phyloP scores from a whole-genome alignment of 495 filamentous ascomycete genomes.

The Glonium stellatum region DNA sequence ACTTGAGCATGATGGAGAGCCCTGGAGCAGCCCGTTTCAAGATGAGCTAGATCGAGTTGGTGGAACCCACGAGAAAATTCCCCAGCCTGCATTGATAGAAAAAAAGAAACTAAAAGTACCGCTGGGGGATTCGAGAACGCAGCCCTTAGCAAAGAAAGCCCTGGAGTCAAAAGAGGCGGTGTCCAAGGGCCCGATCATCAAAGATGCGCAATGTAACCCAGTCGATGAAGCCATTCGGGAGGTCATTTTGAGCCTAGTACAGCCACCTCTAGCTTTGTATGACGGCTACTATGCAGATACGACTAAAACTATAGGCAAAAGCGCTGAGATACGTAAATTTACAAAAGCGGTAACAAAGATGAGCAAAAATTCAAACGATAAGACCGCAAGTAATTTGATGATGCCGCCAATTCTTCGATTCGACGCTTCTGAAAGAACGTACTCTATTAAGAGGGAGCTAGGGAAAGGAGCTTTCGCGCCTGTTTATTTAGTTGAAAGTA shows the following conservation, averaged over 20 bases:
- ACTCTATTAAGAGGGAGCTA: constrained; percentile 78
- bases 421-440: constrained; percentile 51
- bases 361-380: constrained; percentile 54
- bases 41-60: constrained; percentile 46
- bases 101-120: constrained; percentile 19
- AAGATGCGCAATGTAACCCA: constrained; percentile 80
- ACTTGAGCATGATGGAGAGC: constrained; percentile 48
- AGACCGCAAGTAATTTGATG: constrained; percentile 47
- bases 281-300: constrained; percentile 69
- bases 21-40: constrained; percentile 62
- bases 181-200: constrained; percentile 61
- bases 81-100: constrained; percentile 42
- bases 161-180: constrained; percentile 20
- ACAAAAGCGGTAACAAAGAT: constrained; percentile 59
- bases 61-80: constrained; percentile 36
- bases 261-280: constrained; percentile 64
- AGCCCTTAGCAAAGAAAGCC: constrained; percentile 4
- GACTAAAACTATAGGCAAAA: constrained; percentile 50
- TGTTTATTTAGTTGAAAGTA: constrained; percentile 77
- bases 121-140: constrained; percentile 16
- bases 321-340: constrained; percentile 70
- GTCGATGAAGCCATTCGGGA: constrained; percentile 65
- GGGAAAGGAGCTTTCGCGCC: constrained; percentile 91
- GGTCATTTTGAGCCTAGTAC: constrained; percentile 62
- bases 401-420: constrained; percentile 62